These are phyloP conservation scores for Linnemannia hyalina DNA, from an alignment of 192 early-diverging fungal species.

Conservation along the genomic window DNA sequence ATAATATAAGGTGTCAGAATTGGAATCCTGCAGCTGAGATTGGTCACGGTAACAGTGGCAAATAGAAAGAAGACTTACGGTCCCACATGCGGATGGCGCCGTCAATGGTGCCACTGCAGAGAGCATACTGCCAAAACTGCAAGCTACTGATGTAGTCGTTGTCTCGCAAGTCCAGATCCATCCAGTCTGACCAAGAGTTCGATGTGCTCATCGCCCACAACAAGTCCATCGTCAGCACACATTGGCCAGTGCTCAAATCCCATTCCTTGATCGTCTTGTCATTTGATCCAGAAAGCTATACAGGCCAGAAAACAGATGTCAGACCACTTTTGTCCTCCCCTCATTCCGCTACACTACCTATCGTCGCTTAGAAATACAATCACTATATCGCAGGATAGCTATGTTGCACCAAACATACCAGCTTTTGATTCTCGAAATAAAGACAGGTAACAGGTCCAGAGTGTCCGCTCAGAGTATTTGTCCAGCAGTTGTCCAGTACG, in stretches of 20 bases:
- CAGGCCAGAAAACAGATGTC: slow-evolving; percentile 17
- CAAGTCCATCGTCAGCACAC: slow-evolving; percentile 76
- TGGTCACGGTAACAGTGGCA: background rate
- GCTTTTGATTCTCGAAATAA: slow-evolving; percentile 63
- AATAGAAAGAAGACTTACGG: slow-evolving; percentile 51
- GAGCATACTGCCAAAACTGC: slow-evolving; percentile 80
- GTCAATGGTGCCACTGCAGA: slow-evolving; percentile 82
- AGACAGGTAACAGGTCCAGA: slow-evolving; percentile 61
- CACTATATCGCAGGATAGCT: background rate
- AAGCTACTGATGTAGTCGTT: slow-evolving; percentile 76
- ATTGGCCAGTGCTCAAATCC: slow-evolving; percentile 77
- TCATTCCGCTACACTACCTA: background rate
- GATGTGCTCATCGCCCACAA: slow-evolving; percentile 70
- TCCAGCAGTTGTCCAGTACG: slow-evolving; percentile 43
- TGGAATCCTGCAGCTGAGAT: too few relatives aligned
- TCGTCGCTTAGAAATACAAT: slow-evolving; percentile 32
- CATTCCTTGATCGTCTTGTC: slow-evolving; percentile 85
- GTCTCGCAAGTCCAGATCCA: slow-evolving; percentile 25
- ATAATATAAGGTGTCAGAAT: background rate
- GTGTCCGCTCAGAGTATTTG: slow-evolving; percentile 61
- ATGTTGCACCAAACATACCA: slow-evolving; percentile 56
- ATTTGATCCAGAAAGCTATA: slow-evolving; percentile 77
- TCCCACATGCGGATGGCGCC: slow-evolving; percentile 85
- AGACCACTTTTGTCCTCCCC: background rate
- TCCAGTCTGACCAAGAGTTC: slow-evolving; percentile 42